A percentile compares a stretch with the other conserved stretches of the same genome.
Evolutionary conservation across 176 grass and related monocot genomes (phyloP).

Genomic region (Saccharum officinarum): DNA sequence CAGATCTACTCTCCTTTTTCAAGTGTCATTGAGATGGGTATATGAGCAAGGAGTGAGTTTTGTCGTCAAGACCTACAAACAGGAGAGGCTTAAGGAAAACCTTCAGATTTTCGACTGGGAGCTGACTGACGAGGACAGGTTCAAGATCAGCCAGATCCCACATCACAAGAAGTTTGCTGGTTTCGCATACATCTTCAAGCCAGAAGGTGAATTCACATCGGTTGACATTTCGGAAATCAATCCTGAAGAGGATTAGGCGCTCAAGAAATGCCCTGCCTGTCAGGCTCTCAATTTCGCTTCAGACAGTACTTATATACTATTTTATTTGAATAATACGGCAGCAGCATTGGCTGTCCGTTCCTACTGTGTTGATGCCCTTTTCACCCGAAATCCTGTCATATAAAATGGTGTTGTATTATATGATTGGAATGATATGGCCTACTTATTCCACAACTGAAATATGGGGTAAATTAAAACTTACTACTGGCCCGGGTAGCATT

Average conservation of each 20-base stretch:
- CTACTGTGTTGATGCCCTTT: no score
- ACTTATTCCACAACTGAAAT: no score
- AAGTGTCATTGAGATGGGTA: conserved; percentile 64
- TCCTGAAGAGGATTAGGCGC: neutral
- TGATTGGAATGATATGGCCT: no score
- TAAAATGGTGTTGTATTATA: no score
- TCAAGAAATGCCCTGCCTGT: neutral
- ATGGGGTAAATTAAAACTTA: no score
- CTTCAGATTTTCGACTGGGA: conserved; percentile 52
- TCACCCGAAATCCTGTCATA: no score
- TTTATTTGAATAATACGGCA: no score
- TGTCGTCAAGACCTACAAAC: conserved; percentile 54
- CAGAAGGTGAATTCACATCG: conserved; percentile 30
- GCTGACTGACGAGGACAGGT: conserved; percentile 40
- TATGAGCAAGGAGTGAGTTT: conserved; percentile 45
- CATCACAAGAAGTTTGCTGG: conserved; percentile 46
- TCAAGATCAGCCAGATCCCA: conserved; percentile 49
- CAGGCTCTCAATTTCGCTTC: no score
- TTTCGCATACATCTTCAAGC: neutral
- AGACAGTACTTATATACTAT: no score
- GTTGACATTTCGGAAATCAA: conserved; percentile 39
- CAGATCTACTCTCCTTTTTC: neutral
- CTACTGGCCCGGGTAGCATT: no score
- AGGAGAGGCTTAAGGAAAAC: conserved; percentile 51
- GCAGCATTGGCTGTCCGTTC: no score